These are phyloP conservation scores for Porcisia hertigi DNA, from an alignment of 208 protist species.

Conservation along the genomic window DNA sequence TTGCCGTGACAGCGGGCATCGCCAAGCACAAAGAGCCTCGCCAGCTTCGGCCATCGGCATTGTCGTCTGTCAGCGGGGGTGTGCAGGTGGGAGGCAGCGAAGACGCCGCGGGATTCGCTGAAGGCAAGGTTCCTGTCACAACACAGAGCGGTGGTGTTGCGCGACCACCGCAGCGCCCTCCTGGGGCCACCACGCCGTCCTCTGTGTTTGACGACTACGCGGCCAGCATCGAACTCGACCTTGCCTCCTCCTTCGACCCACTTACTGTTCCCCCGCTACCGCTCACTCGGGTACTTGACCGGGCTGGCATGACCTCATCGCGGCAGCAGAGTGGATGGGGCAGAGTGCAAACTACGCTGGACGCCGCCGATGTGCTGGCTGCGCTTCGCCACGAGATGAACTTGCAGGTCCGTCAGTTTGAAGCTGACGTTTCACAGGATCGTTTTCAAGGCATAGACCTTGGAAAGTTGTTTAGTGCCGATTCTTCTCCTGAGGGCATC, in stretches of 20 bases:
- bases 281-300: conserved; percentile 5
- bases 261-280: conserved; percentile 23
- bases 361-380: too few species aligned
- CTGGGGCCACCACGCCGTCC: neutral
- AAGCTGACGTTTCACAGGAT: too few species aligned
- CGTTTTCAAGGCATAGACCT: too few species aligned
- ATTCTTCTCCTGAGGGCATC: too few species aligned
- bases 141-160: neutral
- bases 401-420: too few species aligned
- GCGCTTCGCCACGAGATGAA: too few species aligned
- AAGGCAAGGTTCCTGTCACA: neutral
- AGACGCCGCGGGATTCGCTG: neutral
- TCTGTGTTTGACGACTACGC: neutral
- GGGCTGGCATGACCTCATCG: too few species aligned
- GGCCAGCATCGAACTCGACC: neutral
- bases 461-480: too few species aligned
- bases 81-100: neutral
- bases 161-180: neutral
- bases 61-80: neutral
- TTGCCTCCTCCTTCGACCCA: conserved; percentile 18
- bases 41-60: neutral
- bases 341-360: too few species aligned
- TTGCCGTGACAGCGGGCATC: neutral
- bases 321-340: too few species aligned
- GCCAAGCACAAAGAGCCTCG: neutral